Base-by-base conservation (phyloP, 306 rosid genomes). In the Canavalia gladiata region DNA sequence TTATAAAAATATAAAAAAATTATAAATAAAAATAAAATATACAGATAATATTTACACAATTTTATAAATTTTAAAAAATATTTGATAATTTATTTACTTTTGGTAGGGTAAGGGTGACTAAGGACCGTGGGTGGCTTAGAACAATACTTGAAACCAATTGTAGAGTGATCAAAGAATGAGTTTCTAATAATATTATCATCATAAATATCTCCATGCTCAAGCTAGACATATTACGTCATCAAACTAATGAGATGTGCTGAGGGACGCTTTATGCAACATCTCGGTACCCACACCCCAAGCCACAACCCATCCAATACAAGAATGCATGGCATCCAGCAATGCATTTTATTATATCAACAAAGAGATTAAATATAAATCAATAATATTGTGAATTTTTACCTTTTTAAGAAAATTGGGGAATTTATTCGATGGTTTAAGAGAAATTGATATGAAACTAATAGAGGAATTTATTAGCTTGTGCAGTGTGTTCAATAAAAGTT, bases 141-240 rank as follows among this genome's bases (percentile, higher is more conserved):
- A 65, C 33, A 35, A 63, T 12, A 35, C 28, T 63, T 6, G 29
- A 5, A 35, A 35, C 35, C 46, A 63, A 63, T 25, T n/a, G 33
- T 13, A 41, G 51, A 18, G 8, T 42, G 71, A 65, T 2, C 2
- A 64, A 28, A 12, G 4, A 37, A 37, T 37, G 5, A 6, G 47
- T 35, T 35, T 64, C 69, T 37, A 37, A 37, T 37, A 60, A 43
- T 6, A 43, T 43, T 43, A 2, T 43, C 6, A 3, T 43, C 47
- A 6, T 43, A 43, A 43, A 43, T 43, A 43, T 43, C 47, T 6
- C 8, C 8, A 1, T 43, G 1, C 8, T 7, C 4, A 43, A 43
- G 47, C 47, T 43, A 65, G 50, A 64, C 70, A 64, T 37, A 39
- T 64, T 64, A 39, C 33, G 13, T 39, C 70, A 37, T 39, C 70